These are phyloP conservation scores for Stephania japonica DNA, from an alignment of 164 flowering plant genomes.

Conservation along the genomic window DNA sequence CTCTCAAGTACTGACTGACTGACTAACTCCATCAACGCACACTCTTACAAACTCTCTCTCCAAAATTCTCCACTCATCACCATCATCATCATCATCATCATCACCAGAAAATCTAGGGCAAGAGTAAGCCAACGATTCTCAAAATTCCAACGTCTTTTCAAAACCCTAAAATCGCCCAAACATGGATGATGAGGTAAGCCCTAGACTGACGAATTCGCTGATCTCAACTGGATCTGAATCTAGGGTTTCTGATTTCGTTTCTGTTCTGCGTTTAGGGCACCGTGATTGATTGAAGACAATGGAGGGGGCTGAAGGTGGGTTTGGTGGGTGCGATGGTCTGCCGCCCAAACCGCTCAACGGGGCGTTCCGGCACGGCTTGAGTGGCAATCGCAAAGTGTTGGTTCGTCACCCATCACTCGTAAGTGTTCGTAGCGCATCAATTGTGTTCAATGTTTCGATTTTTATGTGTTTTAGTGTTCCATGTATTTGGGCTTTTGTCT, in stretches of 20 bases:
- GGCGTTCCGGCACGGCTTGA: conserved; percentile 30
- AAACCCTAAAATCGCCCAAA: conserved; percentile 13
- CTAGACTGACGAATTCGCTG: neutral
- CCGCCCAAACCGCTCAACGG: conserved; percentile 62
- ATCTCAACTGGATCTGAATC: neutral
- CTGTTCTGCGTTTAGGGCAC: neutral
- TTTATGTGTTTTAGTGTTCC: neutral
- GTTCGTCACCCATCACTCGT: conserved; percentile 64
- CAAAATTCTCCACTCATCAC: neutral
- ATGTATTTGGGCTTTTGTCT: neutral
- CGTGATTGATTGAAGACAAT: conserved; percentile 12
- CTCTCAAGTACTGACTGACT: too few relatives aligned
- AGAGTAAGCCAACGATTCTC: conserved; percentile 7
- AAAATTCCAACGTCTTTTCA: neutral
- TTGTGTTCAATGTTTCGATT: neutral
- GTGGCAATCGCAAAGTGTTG: conserved; percentile 32
- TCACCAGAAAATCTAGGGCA: conserved; percentile 10
- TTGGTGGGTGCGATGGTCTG: conserved; percentile 33
- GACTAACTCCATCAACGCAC: too few relatives aligned
- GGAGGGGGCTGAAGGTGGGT: conserved; percentile 39
- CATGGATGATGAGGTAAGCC: conserved; percentile 5
- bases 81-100: neutral
- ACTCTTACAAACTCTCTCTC: neutral
- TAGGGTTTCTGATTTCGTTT: neutral
- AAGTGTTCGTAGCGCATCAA: conserved; percentile 11